Evolutionary conservation across 1,139 yeast species (phyloP), one percentile per base, ranked within the genome.

Genomic region (Eremothecium cymbalariae): DNA sequence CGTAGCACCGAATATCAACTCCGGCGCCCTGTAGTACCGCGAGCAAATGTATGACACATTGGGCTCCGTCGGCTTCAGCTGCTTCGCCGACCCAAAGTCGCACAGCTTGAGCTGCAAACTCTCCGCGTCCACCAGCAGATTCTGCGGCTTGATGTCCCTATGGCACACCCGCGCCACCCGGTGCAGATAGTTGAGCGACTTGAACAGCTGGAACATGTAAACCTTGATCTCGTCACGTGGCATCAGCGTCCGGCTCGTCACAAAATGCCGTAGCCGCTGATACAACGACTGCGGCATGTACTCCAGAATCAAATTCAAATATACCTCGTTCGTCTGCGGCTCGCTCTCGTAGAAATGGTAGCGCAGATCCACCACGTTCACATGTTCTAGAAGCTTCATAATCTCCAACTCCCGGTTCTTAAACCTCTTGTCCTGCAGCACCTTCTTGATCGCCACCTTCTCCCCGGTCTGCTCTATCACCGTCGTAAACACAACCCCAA

Each of bases 31-130:
- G 63, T 90, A 90, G 63, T 88, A 90, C 52, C 98, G 72, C 18
- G 97, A 88, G 61, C 98, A 90, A 40, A 90, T 90, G 61, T 90
- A 90, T 8, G 95, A 81, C 20, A 90, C 98, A 57, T 88, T 88
- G 28, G 95, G 95, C 60, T 90, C 98, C 11, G 72, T 70, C 6
- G 95, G 93, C 33, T 81, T 83, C 42, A 90, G 70, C 39, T 83
- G 80, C 60, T 90, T 90, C 19, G 98, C 98, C n/a, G 93, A 77
- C n/a, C 98, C 98, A 60, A 90, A 90, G 63, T 90, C 98, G 62
- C 98, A 90, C 33, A 90, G 72, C 62, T 90, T 90, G 47, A 93
- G 70, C 38, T 81, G 74, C 9, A 94, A 94, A 7, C 79, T 70
- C 31, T 74, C 70, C 17, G 96, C 95, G 59, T 90, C 90, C 44